Percentiles rank a stretch among this genome's conserved stretches.
phyloP scores from a whole-genome alignment of 1,139 yeast genomes.

The Yamadazyma siamensis region DNA sequence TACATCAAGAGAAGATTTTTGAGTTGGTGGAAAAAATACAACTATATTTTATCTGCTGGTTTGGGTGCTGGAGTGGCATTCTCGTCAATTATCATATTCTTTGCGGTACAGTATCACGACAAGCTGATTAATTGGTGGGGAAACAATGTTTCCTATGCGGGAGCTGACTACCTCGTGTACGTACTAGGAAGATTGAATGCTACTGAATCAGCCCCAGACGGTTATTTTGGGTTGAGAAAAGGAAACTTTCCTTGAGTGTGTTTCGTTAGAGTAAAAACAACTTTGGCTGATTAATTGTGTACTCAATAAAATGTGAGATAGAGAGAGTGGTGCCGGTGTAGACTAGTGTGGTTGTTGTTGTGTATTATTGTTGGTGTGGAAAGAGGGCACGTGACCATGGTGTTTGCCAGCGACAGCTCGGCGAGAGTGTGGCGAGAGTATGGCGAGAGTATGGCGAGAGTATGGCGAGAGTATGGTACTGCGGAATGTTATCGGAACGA shows the following conservation, averaged over 20 bases:
- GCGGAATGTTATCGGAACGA: too few relatives aligned
- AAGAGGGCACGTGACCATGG: too few relatives aligned
- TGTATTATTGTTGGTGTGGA: too few relatives aligned
- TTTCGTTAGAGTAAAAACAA: too few relatives aligned
- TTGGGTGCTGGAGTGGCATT: conserved; percentile 59
- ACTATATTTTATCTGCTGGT: conserved; percentile 57
- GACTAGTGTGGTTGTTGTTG: too few relatives aligned
- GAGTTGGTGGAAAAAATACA: conserved; percentile 64
- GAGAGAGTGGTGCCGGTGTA: too few relatives aligned
- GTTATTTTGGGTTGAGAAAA: conserved; percentile 45
- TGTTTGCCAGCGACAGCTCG: too few relatives aligned
- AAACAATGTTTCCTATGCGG: conserved; percentile 40
- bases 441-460: too few relatives aligned
- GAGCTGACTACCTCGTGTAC: conserved; percentile 27
- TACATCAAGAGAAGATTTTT: conserved; percentile 44
- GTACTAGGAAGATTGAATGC: conserved; percentile 22
- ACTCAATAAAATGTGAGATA: too few relatives aligned
- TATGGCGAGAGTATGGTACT: too few relatives aligned
- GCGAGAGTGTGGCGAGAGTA: too few relatives aligned
- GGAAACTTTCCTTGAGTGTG: conserved; percentile 42
- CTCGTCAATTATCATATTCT: conserved; percentile 52
- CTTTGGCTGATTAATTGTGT: too few relatives aligned
- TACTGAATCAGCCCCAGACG: conserved; percentile 27
- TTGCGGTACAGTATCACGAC: conserved; percentile 47
- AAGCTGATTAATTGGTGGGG: conserved; percentile 59